These are phyloP conservation scores for Euptelea pleiosperma DNA, from an alignment of 164 flowering plant genomes.

Conservation along the genomic window DNA sequence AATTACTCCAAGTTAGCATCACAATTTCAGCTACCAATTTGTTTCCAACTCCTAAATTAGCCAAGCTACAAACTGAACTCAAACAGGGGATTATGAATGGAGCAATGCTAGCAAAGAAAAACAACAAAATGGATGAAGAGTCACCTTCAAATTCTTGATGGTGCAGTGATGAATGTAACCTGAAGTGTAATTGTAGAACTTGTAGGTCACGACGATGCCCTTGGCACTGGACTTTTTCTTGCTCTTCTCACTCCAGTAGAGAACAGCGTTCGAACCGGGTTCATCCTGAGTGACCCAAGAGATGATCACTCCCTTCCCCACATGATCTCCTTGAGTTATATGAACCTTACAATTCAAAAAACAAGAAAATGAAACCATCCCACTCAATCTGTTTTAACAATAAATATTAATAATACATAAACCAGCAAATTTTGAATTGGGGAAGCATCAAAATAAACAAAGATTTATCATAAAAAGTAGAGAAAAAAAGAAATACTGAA, in stretches of 20 bases:
- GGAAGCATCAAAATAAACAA: not conserved
- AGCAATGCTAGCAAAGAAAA: not conserved
- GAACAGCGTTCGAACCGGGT: slow-evolving; percentile 47
- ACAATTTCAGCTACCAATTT: too few species aligned
- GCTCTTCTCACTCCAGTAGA: slow-evolving; percentile 45
- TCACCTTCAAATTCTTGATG: slow-evolving; percentile 53
- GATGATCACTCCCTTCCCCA: slow-evolving; percentile 61
- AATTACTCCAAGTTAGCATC: slow-evolving; percentile 1
- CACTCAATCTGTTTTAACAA: not conserved
- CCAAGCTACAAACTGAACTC: not conserved
- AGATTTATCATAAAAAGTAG: not conserved
- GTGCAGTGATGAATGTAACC: slow-evolving; percentile 78
- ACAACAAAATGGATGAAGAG: slow-evolving; percentile 1
- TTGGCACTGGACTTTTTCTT: slow-evolving; percentile 25
- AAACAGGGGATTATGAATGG: slow-evolving; percentile 2
- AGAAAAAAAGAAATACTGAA: not conserved
- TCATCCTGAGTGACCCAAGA: slow-evolving; percentile 73
- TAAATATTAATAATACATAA: not conserved
- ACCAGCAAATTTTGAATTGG: not conserved
- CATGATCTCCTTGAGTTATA: slow-evolving; percentile 79
- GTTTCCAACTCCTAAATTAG: too few species aligned
- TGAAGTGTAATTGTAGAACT: slow-evolving; percentile 61
- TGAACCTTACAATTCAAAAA: slow-evolving; percentile 49
- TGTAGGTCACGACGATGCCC: slow-evolving; percentile 41
- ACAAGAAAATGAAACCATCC: slow-evolving; percentile 1